These are phyloP conservation scores for Apiospora saccharicola DNA, from an alignment of 2,329 filamentous ascomycete genomes.

Conservation along the genomic window DNA sequence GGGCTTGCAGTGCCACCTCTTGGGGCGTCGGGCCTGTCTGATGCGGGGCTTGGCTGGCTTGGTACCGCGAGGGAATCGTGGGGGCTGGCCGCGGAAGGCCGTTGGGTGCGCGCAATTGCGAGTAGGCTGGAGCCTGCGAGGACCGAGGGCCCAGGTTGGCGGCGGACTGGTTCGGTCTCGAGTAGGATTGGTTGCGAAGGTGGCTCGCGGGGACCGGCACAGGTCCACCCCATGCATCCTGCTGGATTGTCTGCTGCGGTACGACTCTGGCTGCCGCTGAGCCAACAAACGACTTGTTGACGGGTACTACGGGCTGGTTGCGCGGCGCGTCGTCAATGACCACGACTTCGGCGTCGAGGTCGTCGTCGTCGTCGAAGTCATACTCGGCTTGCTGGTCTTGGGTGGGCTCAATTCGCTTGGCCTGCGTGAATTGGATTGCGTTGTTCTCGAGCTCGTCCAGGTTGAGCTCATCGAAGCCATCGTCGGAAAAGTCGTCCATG, in stretches of 20 bases:
- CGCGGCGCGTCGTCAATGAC: slow-evolving; percentile 55
- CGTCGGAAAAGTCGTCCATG: slow-evolving; percentile 68
- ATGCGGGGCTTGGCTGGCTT: slow-evolving; percentile 42
- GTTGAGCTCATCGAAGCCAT: slow-evolving; percentile 68
- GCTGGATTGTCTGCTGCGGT: slow-evolving; percentile 23
- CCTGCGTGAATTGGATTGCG: slow-evolving; percentile 68
- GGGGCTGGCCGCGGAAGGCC: slow-evolving; percentile 39
- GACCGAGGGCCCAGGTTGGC: slow-evolving; percentile 28
- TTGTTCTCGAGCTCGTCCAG: slow-evolving; percentile 70
- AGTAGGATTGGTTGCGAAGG: slow-evolving; percentile 33
- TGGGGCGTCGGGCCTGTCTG: slow-evolving; percentile 39
- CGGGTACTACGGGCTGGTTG: slow-evolving; percentile 45
- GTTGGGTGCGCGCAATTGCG: slow-evolving; percentile 51
- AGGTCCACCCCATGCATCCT: slow-evolving; percentile 32
- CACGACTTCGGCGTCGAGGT: slow-evolving; percentile 66
- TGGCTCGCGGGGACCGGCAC: slow-evolving; percentile 35
- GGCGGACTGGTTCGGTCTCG: slow-evolving; percentile 27
- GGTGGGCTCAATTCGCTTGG: slow-evolving; percentile 42
- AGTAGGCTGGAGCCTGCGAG: slow-evolving; percentile 44
- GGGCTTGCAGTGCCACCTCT: slow-evolving; percentile 58
- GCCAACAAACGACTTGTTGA: slow-evolving; percentile 21
- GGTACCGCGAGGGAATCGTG: slow-evolving; percentile 44
- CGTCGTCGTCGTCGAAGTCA: slow-evolving; percentile 63
- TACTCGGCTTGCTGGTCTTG: slow-evolving; percentile 41
- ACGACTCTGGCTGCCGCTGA: slow-evolving; percentile 9